Percentiles rank a stretch among this genome's conserved stretches.
Conservation (phyloP, 306 rosid genomes). For the Cicer arietinum region DNA sequence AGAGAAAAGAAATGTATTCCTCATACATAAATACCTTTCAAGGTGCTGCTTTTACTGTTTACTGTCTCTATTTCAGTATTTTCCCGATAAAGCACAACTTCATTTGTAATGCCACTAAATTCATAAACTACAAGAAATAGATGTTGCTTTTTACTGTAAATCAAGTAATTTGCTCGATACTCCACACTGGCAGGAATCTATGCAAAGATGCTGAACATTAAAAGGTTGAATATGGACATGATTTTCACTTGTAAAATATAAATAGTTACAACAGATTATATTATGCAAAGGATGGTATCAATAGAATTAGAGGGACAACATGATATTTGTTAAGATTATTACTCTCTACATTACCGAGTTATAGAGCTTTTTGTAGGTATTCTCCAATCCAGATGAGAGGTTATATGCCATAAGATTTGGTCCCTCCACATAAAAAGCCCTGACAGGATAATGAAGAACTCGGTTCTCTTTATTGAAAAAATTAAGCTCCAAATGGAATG, state of each 20-base stretch:
- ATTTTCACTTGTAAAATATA: slow-evolving; percentile 25
- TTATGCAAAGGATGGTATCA: slow-evolving; percentile 29
- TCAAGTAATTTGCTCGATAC: slow-evolving; percentile 72
- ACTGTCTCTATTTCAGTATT: slow-evolving; percentile 62
- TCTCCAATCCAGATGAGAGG: slow-evolving; percentile 76
- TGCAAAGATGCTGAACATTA: slow-evolving; percentile 46
- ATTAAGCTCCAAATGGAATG: slow-evolving; percentile 93
- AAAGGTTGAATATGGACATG: slow-evolving; percentile 36
- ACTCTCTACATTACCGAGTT: slow-evolving; percentile 69
- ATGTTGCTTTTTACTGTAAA: slow-evolving; percentile 79
- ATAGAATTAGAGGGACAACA: slow-evolving; percentile 37
- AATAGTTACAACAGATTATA: slow-evolving; percentile 27
- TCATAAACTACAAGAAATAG: slow-evolving; percentile 87
- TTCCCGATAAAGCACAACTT: slow-evolving; percentile 86
- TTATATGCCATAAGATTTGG: slow-evolving; percentile 81
- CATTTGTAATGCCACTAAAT: slow-evolving; percentile 77
- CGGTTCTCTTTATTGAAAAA: slow-evolving; percentile 94
- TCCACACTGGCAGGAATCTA: slow-evolving; percentile 92
- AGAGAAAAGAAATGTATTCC: slow-evolving; percentile 42
- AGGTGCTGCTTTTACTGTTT: slow-evolving; percentile 75
- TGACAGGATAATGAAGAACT: slow-evolving; percentile 94
- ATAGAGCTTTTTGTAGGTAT: slow-evolving; percentile 85
- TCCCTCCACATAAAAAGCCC: slow-evolving; percentile 91
- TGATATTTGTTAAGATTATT: slow-evolving; percentile 35
- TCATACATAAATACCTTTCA: slow-evolving; percentile 67